Evolutionary conservation across 768 basidiomycete genomes (phyloP).

Genomic region (Pulveroboletus sp.): DNA sequence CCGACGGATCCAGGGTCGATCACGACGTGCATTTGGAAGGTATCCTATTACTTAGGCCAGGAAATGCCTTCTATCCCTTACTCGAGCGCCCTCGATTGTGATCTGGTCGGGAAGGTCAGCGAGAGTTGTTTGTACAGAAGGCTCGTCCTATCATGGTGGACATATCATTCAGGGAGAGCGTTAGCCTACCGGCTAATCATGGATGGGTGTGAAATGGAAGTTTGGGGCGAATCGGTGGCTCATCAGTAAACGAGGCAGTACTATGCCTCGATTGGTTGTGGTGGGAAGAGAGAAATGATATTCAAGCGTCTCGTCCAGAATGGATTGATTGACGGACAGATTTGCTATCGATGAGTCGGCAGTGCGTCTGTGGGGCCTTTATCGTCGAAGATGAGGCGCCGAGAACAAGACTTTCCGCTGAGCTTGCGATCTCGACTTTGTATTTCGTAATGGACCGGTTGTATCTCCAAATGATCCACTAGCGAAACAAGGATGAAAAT

Average conservation of each 20-base stretch:
- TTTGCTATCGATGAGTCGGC: constrained; percentile 35
- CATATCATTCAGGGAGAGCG: constrained; percentile 59
- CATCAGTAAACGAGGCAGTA: constrained; percentile 43
- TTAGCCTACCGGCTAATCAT: constrained; percentile 75
- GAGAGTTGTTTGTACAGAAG: constrained; percentile 22
- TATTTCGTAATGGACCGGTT: too few species aligned
- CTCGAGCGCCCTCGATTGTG: constrained; percentile 43
- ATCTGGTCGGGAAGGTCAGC: constrained; percentile 32
- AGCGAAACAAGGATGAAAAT: too few species aligned
- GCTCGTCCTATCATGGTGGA: constrained; percentile 49
- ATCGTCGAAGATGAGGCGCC: too few species aligned
- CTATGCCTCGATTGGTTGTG: constrained; percentile 41
- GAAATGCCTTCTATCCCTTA: constrained; percentile 55
- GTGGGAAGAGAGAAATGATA: constrained; percentile 34
- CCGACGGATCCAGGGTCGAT: constrained; percentile 23
- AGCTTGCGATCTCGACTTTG: too few species aligned
- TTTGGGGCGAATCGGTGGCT: constrained; percentile 41
- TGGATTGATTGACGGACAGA: constrained; percentile 35
- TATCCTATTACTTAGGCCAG: constrained; percentile 91
- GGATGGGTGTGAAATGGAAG: constrained; percentile 83
- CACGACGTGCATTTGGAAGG: constrained; percentile 47
- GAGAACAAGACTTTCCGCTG: too few species aligned
- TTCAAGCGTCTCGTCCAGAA: constrained; percentile 33
- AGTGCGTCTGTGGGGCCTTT: too few species aligned
- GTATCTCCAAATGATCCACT: too few species aligned